Base-by-base conservation (phyloP, 1,139 yeast species). In the Meyerozyma smithsonii region DNA sequence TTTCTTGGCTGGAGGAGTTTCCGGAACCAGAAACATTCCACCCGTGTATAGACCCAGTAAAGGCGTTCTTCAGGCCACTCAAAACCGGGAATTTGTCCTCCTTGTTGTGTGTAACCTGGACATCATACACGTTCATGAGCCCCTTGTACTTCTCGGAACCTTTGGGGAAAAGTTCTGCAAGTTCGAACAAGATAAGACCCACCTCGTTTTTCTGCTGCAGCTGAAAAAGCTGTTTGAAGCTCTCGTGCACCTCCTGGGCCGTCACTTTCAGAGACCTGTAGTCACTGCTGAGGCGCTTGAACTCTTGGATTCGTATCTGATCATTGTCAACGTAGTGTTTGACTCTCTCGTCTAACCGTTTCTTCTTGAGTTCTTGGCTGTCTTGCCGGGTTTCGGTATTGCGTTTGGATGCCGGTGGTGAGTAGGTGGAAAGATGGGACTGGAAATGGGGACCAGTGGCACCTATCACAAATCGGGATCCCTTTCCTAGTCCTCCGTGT, bases 301-400 rank as follows among this genome's bases (percentile, higher is more conserved):
- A 88, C 39, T 64, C 57, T 10, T 68, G 62, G 47, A 80, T 69
- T 26, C 68, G 66, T 8, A 61, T 58, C 5, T 62, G 61, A 28
- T 81, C 73, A 48, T 83, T 79, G 40, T 76, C 72, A 42, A 86
- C 64, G 54, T 84, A 84, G 57, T 83, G 88, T 56, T 82, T 81
- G 0, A 96, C 96, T 52, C 96, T 72, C 56, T 88, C 96, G 47
- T 85, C 94, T 33, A 89, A 69, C 47, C 96, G 71, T 56, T 72
- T 66, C 49, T 68, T 73, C 47, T 81, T 84, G 32, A 75, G 65
- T 28, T 77, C 81, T 8, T 64, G 53, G 1, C 80, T 63, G n/a
- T 64, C 67, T 5, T 48, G 54, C 11, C 8, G n/a, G 12, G 19
- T 12, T 6, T 36, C 40, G 28, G 21, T 39, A 14, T 41, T 39